Base-by-base conservation (phyloP, 768 basidiomycete species). In the Suillus placidus region DNA sequence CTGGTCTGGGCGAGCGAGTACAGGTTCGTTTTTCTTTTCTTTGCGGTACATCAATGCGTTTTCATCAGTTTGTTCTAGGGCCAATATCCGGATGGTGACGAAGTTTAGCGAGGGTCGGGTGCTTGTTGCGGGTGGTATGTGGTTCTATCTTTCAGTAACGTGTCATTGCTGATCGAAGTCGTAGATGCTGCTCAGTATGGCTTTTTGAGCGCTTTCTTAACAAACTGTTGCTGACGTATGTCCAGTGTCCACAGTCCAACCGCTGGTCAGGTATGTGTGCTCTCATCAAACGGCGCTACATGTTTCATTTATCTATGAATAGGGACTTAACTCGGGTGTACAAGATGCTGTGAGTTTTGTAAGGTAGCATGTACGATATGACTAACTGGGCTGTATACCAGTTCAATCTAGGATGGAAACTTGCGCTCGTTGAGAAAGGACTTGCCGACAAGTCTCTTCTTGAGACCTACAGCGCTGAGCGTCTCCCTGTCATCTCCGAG, bases 261-360 rank as follows among this genome's bases (percentile, higher is more conserved):
- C 30, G 52, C 18, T 34, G 52, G 52, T 34, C 52, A 54, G 52
- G 52, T 54, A 18, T 18, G 52, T 10, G 32, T 3, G 2, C 5
- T 34, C 32, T 54, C 3, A 34, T 20, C 10, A 32, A 32, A 34
- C 13, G 2, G 2, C 0, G 32, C 2, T 20, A 10, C 10, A 0
- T 54, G 16, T 32, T 20, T 26, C 32, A 54, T 20, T 5, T 18
- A 4, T 54, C 18, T 54, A 63, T n/a, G 69, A 70, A 12, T 72
- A 79, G 66, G 82, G 81, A 8, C 66, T 81, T 20, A 80, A 80
- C 65, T 74, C 74, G n/a, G 69, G 73, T 49, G 69, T 80, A 9
- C 80, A 82, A 65, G 81, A 83, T 68, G 66, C 76, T 16, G 81
- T 82, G 62, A 47, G 79, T 63, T 14, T n/a, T 23, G 32, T 58